Base-by-base conservation (phyloP, 2,329 filamentous ascomycete species). In the Cladosporium sp. region DNA sequence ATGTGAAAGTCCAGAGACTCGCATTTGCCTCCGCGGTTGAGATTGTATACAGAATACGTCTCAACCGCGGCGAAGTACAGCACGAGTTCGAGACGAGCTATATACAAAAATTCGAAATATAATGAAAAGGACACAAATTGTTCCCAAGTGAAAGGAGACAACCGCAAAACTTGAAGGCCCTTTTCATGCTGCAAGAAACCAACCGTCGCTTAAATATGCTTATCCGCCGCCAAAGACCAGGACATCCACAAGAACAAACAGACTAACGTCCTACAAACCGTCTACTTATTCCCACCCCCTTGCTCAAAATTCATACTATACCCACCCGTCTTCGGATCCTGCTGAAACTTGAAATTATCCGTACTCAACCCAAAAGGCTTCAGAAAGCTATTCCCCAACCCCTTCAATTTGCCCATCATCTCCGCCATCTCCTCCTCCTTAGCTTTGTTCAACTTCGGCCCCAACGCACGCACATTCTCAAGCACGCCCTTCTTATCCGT, bases 371-470 rank as follows among this genome's bases (percentile, higher is more conserved):
- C 94, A 77, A 97, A 97, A 0, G 93, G 93, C 70, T 89, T 96
- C 51, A 99, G 72, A 15, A 99, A 84, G 1, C 91, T 91, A 70
- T 99, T 96, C 0, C 94, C 94, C 60, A 99, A 77, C 74, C 89
- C 86, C 71, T 96, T 97, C 66, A 99, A 75, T 77, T 97, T 97
- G 17, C 88, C 90, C 91, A 96, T 96, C 91, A 97, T 97, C 75
- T 99, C 93, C 2, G 83, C 87, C 83, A 94, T 90, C 74, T 99
- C 94, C 65, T 82, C 83, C 68, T 96, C 88, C 74, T 91, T 90
- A 1, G 92, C 91, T 17, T 82, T 83, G 62, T 93, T 89, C 50
- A 91, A 82, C 61, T 81, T 80, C 1, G 81, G 77, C 1, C 90
- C 90, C 37, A 97, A 74, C 20, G 78, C 76, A 13, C 78, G 73